Base-by-base conservation (phyloP, 768 basidiomycete species). In the Pleurotus pulmonarius region DNA sequence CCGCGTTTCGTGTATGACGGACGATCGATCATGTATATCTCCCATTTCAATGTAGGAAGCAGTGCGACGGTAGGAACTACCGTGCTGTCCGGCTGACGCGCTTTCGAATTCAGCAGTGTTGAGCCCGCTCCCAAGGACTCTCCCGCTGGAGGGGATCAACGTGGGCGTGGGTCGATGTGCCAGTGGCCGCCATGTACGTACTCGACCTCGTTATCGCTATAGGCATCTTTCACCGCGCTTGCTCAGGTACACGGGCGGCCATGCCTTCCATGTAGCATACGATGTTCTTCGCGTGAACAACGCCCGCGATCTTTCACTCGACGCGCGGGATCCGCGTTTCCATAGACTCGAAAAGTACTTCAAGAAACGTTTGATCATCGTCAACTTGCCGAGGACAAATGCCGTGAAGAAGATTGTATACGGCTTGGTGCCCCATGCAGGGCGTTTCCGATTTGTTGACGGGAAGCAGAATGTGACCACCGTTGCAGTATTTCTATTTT, bases 1-100 rank as follows among this genome's bases (percentile, higher is more conserved):
- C 78, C 78, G 0, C 72, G 71, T 12, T 67, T 72, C 3, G 61
- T 83, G 3, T 83, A 78, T 54, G 81, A 83, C 49, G 75, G 80
- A 0, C 68, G 68, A 3, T 68, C 70, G 0, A 73, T 81, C 0
- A 62, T 78, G 0, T 83, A 77, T 37, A 67, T 75, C 0, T 69
- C 75, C 3, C 49, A 69, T 1, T 63, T 75, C 9, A 25, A 62
- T n/a, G 64, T 60, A 15, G 68, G 72, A 0, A 69, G 69, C 12
- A 56, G 64, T 2, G 66, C 63, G 0, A 67, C 62, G 29, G 74
- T 73, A 45, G 7, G 8, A 29, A 7, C 6, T 7, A 29, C 29
- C 29, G 3, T 9, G 29, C 29, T 29, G 29, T 29, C 6, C 29
- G 29, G 29, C 29, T 29, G 29, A 29, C 8, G 29, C 29, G 29